phyloP scores from a whole-genome alignment of 129 eudicot genomes.

The Flaveria robusta region DNA sequence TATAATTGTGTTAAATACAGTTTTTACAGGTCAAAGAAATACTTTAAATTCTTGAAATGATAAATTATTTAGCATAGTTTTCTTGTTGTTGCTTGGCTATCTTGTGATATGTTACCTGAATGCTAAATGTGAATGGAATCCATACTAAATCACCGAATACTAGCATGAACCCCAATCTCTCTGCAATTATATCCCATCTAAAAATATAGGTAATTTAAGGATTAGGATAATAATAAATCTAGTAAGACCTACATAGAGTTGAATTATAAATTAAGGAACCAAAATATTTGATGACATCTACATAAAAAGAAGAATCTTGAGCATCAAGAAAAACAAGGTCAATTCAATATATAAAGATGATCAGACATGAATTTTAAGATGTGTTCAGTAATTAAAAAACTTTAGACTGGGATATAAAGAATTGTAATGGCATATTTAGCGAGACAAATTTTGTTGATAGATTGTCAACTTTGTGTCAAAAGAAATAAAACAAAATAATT shows the following conservation, averaged over 20 bases:
- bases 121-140: slow-evolving; percentile 98
- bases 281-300: too few species aligned
- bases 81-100: neutral
- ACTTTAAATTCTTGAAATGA: neutral
- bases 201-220: slow-evolving; percentile 15
- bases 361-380: neutral
- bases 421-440: too few species aligned
- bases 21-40: slow-evolving; percentile 8
- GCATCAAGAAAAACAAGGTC: neutral
- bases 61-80: neutral
- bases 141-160: slow-evolving; percentile 97
- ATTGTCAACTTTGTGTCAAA: too few species aligned
- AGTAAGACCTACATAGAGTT: slow-evolving; percentile 17
- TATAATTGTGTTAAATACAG: neutral
- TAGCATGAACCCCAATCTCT: slow-evolving; percentile 96
- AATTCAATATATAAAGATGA: neutral
- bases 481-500: too few species aligned
- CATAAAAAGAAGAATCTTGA: too few species aligned
- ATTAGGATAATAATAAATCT: slow-evolving; percentile 11
- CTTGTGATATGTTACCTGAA: slow-evolving; percentile 61
- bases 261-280: neutral
- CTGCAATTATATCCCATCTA: slow-evolving; percentile 99
- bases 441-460: too few species aligned
- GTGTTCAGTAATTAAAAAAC: neutral
- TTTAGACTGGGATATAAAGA: neutral